Conservation (phyloP, 306 rosid genomes). For the Begonia loranthoides region DNA sequence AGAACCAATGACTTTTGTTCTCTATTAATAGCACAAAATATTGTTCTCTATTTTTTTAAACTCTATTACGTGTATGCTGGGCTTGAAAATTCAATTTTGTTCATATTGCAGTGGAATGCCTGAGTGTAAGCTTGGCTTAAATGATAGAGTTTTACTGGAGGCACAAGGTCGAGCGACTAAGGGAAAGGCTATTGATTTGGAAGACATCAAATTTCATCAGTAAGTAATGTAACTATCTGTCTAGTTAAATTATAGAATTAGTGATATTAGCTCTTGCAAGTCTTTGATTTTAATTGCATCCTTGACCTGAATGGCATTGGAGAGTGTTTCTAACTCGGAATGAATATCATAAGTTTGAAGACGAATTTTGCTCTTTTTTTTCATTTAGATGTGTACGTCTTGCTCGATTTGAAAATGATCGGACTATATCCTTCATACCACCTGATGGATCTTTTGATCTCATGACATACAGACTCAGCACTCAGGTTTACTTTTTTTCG, state of each 20-base stretch:
- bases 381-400: conserved; percentile 81
- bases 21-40: background rate
- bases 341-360: no score
- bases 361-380: conserved; percentile 1
- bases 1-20: background rate
- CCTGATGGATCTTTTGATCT: conserved; percentile 98
- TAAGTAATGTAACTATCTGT: conserved; percentile 35
- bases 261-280: background rate
- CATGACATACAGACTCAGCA: conserved; percentile 96
- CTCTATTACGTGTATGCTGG: no score
- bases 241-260: conserved; percentile 6
- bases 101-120: conserved; percentile 91
- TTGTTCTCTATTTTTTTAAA: background rate
- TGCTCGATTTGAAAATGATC: conserved; percentile 99
- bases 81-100: conserved; percentile 6
- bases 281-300: background rate
- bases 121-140: conserved; percentile 94
- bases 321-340: no score
- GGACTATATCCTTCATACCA: conserved; percentile 94
- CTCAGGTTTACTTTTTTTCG: conserved; percentile 49
- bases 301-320: no score
- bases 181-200: conserved; percentile 96
- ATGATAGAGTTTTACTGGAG: conserved; percentile 82
- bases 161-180: conserved; percentile 96
- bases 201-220: conserved; percentile 99